Percentiles rank a stretch among this genome's conserved stretches.
phyloP scores from a whole-genome alignment of 148 eudicot species.

The Drosera capensis region DNA sequence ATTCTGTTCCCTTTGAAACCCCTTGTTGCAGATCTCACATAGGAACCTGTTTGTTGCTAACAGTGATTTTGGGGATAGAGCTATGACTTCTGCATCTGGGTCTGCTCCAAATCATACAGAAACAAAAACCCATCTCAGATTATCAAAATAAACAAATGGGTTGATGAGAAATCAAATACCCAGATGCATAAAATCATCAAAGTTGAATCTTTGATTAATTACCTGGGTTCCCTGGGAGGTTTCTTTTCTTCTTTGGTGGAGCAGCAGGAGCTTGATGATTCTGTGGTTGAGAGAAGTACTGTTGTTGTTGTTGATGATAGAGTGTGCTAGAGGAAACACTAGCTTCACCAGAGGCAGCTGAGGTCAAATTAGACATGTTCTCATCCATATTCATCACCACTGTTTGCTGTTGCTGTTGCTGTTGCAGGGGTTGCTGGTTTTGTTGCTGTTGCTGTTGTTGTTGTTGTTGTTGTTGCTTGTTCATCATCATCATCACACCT shows the following conservation, averaged over 20 bases:
- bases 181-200: neutral
- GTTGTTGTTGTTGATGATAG: neutral
- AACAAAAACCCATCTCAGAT: neutral
- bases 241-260: slow-evolving; percentile 2
- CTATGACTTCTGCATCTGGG: slow-evolving; percentile 6
- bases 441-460: neutral
- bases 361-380: slow-evolving; percentile 1
- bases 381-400: neutral
- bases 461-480: neutral
- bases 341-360: neutral
- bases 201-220: neutral
- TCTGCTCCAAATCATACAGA: neutral
- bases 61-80: neutral
- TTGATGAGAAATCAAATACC: neutral
- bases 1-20: slow-evolving; percentile 1
- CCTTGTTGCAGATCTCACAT: slow-evolving; percentile 1
- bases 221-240: slow-evolving; percentile 1
- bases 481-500: neutral
- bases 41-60: neutral
- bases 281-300: neutral
- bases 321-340: slow-evolving; percentile 1
- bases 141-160: neutral
- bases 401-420: neutral
- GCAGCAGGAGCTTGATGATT: neutral
- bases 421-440: neutral